phyloP scores from a whole-genome alignment of 2,329 filamentous ascomycete species.

The Cordyceps pruinosa region DNA sequence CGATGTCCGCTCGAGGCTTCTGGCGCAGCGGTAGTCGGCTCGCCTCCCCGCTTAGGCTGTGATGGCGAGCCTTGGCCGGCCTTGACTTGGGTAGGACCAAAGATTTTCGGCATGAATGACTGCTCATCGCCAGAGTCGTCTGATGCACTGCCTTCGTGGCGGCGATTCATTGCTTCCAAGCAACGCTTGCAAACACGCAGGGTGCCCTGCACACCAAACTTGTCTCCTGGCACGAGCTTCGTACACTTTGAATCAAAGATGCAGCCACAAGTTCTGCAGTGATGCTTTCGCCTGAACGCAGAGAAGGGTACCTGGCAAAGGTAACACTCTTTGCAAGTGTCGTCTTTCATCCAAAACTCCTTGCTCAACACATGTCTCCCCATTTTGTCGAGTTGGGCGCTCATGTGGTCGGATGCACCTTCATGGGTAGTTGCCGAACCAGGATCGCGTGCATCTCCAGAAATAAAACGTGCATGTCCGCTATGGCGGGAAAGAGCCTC shows the following conservation, averaged over 20 bases:
- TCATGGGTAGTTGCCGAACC: constrained; percentile 48
- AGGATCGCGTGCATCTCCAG: constrained; percentile 44
- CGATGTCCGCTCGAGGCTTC: constrained; percentile 41
- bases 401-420: constrained; percentile 52
- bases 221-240: constrained; percentile 76
- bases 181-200: constrained; percentile 91
- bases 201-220: constrained; percentile 78
- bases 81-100: constrained; percentile 47
- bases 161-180: constrained; percentile 81
- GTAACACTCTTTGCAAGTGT: constrained; percentile 96
- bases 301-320: constrained; percentile 85
- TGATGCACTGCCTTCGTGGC: constrained; percentile 79
- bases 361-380: constrained; percentile 83
- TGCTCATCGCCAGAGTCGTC: constrained; percentile 81
- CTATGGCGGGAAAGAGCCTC: constrained; percentile 46
- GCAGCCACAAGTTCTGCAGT: constrained; percentile 93
- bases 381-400: constrained; percentile 61
- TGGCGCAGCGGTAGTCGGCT: constrained; percentile 27
- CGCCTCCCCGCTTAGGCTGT: constrained; percentile 31
- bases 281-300: constrained; percentile 91
- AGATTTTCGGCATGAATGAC: constrained; percentile 58
- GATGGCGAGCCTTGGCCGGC: constrained; percentile 28
- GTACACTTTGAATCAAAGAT: constrained; percentile 98
- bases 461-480: constrained; percentile 36
- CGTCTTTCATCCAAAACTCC: constrained; percentile 99